Conservation (phyloP, 169 alveolate species). For the Prorocentrum cordatum region DNA sequence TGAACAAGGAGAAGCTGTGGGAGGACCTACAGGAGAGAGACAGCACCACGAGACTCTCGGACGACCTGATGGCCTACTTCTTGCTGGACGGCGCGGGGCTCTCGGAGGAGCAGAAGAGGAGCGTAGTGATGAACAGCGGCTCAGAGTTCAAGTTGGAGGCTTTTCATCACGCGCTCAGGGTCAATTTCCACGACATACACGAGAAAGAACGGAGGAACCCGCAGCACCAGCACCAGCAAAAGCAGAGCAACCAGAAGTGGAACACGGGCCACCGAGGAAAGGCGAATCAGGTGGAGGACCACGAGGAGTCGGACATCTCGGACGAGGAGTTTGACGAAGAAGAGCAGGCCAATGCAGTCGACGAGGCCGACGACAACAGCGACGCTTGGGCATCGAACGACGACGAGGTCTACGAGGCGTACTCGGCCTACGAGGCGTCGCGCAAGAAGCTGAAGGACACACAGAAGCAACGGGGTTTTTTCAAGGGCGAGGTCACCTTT, state of each 20-base stretch:
- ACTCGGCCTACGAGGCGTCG: not conserved
- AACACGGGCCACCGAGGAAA: no score
- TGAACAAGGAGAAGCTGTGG: not conserved
- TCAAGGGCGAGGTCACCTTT: not conserved
- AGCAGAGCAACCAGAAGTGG: no score
- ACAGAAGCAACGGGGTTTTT: not conserved
- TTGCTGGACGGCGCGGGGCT: not conserved
- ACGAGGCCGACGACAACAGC: not conserved
- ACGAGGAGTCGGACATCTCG: not conserved
- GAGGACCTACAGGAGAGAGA: not conserved
- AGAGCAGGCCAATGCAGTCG: not conserved
- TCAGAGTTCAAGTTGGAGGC: not conserved
- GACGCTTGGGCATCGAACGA: not conserved
- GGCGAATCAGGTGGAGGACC: not conserved
- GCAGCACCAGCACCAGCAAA: no score
- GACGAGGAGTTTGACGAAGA: not conserved
- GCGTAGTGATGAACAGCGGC: not conserved
- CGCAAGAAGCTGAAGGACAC: not conserved
- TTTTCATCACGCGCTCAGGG: not conserved
- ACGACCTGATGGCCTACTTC: not conserved
- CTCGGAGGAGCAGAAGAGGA: not conserved
- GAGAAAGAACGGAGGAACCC: not conserved
- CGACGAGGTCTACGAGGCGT: not conserved
- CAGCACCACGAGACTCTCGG: not conserved
- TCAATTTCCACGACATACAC: not conserved